These are phyloP conservation scores for Fusarium scirpi DNA, from an alignment of 2,329 filamentous ascomycete species.

Conservation along the genomic window DNA sequence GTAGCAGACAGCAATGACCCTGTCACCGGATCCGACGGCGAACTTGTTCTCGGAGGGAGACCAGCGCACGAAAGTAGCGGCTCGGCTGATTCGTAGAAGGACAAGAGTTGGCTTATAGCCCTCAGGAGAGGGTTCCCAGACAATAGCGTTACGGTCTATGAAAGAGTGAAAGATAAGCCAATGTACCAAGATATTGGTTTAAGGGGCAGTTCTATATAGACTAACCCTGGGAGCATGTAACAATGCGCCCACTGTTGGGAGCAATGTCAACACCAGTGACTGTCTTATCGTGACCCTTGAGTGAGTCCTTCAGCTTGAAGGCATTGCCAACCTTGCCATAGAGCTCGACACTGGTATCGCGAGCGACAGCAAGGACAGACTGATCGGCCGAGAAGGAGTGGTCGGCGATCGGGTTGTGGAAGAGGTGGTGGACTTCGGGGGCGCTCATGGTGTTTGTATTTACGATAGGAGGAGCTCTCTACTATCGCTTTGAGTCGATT, in stretches of 20 bases:
- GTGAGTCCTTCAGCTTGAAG: constrained; percentile 88
- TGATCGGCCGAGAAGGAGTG: constrained; percentile 97
- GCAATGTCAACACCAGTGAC: constrained; percentile 98
- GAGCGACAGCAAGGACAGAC: constrained; percentile 87
- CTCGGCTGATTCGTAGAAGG: constrained; percentile 94
- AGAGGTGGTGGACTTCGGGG: constrained; percentile 95
- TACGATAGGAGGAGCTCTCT: constrained; percentile 80
- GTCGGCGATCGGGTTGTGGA: constrained; percentile 95
- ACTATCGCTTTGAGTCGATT: constrained; percentile 73
- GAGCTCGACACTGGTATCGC: constrained; percentile 90
- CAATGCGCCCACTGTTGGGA: constrained; percentile 88
- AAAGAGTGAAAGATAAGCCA: constrained; percentile 18
- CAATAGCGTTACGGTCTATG: constrained; percentile 93
- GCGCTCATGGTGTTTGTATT: constrained; percentile 73
- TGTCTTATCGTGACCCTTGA: constrained; percentile 96
- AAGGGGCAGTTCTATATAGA: constrained; percentile 11
- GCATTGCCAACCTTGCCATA: constrained; percentile 79
- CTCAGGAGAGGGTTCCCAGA: constrained; percentile 93
- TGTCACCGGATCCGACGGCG: constrained; percentile 94
- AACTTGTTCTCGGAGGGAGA: constrained; percentile 97
- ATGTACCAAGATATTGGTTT: not conserved
- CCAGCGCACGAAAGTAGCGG: constrained; percentile 97
- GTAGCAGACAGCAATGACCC: constrained; percentile 96
- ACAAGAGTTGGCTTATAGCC: constrained; percentile 98
- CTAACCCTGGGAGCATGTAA: constrained; percentile 94